phyloP scores from a whole-genome alignment of 345 rosid genomes.

The Leavenworthia alabamica region DNA sequence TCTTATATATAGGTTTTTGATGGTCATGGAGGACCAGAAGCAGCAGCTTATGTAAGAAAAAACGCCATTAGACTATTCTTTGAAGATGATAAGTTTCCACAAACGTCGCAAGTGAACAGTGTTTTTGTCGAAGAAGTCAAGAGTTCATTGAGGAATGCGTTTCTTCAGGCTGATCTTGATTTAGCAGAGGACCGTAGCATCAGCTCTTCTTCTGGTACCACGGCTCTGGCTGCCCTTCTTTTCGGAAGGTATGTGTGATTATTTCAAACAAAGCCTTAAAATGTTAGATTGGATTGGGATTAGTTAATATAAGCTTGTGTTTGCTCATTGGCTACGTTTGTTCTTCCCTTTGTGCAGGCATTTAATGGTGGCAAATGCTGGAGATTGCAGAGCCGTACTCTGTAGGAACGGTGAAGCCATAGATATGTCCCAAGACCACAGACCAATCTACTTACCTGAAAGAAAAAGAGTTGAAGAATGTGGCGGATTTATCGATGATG shows the following conservation, averaged over 20 bases:
- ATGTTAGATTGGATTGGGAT: background rate
- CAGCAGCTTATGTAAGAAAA: conserved; percentile 68
- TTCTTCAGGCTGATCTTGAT: conserved; percentile 65
- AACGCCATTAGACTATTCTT: conserved; percentile 67
- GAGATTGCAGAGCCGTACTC: conserved; percentile 84
- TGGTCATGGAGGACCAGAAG: conserved; percentile 95
- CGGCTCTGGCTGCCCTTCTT: conserved; percentile 67
- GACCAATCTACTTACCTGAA: conserved; percentile 55
- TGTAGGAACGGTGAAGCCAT: conserved; percentile 67
- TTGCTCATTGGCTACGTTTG: background rate
- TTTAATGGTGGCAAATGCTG: conserved; percentile 77
- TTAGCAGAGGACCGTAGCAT: conserved; percentile 56
- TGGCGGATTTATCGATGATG: conserved; percentile 62
- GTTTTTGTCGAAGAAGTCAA: conserved; percentile 44
- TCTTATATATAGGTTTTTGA: conserved; percentile 44
- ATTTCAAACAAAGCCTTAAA: background rate
- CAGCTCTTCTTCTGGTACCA: conserved; percentile 74
- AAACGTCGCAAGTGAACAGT: conserved; percentile 40
- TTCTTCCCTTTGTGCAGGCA: conserved; percentile 34
- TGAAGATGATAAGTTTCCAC: conserved; percentile 62
- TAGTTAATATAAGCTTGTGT: background rate
- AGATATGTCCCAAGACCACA: conserved; percentile 82
- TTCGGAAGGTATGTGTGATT: conserved; percentile 38
- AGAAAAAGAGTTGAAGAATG: conserved; percentile 53
- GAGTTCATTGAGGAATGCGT: conserved; percentile 48